Evolutionary conservation across 2,329 filamentous ascomycete species (phyloP), one percentile per base, ranked within the genome.

Genomic region (Aspergillus hortae): DNA sequence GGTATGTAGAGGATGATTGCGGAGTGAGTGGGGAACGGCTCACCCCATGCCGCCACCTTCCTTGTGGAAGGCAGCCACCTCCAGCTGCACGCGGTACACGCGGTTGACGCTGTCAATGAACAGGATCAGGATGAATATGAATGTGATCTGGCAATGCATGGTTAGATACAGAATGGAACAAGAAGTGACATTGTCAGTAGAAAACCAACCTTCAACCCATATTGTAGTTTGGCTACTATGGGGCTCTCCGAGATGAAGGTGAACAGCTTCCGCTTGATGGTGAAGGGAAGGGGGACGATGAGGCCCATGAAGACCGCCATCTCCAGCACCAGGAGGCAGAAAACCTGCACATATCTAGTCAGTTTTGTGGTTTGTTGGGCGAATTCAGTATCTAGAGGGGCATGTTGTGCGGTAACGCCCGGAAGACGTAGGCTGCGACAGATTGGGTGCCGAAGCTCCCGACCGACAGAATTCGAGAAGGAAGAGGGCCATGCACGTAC

Each of bases 51-150:
- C 72, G 55, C 67, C 69, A 38, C 74, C 71, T 59, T 82, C 79
- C 67, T 94, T 90, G 55, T 83, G 78, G 54, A 89, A 87, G 48
- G 85, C 79, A 44, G 85, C 78, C 52, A 97, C 80, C 77, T 99
- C 94, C 58, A 94, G 76, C 77, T 97, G 92, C 50, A 99, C 94
- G 57, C 94, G 89, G 75, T 96, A 99, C 67, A 99, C 94, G 59
- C 94, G 90, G 74, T 88, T 88, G 73, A 97, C 92, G 69, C 91
- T 96, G 77, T 99, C 94, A 66, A 97, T 84, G 77, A 99, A 99
- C 60, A 99, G 87, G 59, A 99, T 96, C 53, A 97, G 80, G 67
- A 99, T 97, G 78, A 99, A 99, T 70, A 99, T 92, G 71, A 99
- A 99, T 2, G 91, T 96, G 52, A 99, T 99, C 84, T 87, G 21